phyloP scores from a whole-genome alignment of 2,329 filamentous ascomycete species.

The Ilyonectria destructans region DNA sequence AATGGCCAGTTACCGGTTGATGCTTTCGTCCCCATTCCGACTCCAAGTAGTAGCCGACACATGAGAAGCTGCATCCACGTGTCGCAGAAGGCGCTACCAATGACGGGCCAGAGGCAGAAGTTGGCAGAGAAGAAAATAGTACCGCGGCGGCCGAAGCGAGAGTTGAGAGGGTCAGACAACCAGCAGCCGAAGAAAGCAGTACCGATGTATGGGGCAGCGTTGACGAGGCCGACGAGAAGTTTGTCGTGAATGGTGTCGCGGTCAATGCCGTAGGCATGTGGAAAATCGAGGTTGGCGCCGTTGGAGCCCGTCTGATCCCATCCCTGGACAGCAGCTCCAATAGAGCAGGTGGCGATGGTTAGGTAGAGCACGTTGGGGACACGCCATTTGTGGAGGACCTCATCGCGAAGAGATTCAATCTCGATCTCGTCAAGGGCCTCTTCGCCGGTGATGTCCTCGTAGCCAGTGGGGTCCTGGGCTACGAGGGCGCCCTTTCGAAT shows the following conservation, averaged over 20 bases:
- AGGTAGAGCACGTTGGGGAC: conserved; percentile 75
- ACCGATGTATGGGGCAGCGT: conserved; percentile 69
- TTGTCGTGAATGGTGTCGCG: conserved; percentile 55
- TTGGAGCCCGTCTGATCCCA: conserved; percentile 79
- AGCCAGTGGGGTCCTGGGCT: conserved; percentile 78
- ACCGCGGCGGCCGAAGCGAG: conserved; percentile 62
- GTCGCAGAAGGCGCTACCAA: conserved; percentile 80
- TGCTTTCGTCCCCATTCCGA: conserved; percentile 84
- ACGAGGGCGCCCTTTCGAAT: conserved; percentile 81
- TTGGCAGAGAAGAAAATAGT: conserved; percentile 82
- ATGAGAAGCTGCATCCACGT: conserved; percentile 81
- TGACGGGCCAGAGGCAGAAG: conserved; percentile 79
- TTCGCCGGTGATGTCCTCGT: conserved; percentile 71
- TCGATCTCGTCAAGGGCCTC: conserved; percentile 74
- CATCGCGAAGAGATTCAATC: conserved; percentile 72
- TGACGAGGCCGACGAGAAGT: conserved; percentile 77
- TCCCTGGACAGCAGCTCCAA: conserved; percentile 80
- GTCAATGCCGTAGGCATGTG: conserved; percentile 64
- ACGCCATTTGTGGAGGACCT: conserved; percentile 79
- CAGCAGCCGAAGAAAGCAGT: conserved; percentile 72
- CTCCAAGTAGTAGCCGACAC: conserved; percentile 81
- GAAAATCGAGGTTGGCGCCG: conserved; percentile 76
- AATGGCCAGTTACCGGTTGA: conserved; percentile 64
- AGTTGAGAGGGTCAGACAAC: conserved; percentile 76
- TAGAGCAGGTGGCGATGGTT: conserved; percentile 78